Conservation (phyloP, 495 filamentous ascomycete species). For the Aspergillus nanangensis region DNA sequence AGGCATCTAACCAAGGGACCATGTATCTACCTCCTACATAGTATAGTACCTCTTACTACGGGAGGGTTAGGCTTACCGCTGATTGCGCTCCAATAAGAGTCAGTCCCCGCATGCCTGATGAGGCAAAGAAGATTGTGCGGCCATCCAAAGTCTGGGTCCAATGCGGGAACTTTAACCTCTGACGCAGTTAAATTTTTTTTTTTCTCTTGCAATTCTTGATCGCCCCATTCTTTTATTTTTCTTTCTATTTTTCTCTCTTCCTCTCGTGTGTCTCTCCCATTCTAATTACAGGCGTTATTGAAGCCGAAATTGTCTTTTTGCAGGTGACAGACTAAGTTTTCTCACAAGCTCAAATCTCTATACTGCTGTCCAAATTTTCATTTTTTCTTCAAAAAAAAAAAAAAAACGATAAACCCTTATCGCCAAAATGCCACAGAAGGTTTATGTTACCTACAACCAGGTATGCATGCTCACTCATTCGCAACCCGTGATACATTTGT, state of each 20-base stretch:
- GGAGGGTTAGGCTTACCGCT: no score
- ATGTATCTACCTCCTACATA: no score
- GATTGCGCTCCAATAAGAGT: no score
- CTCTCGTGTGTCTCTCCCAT: constrained; percentile 11
- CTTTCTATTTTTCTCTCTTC: constrained; percentile 3
- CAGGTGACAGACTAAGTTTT: no score
- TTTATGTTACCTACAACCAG: constrained; percentile 96
- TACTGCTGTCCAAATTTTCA: neutral
- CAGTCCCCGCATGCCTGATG: no score
- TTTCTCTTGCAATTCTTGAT: constrained; percentile 7
- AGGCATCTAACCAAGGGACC: no score
- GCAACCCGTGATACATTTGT: neutral
- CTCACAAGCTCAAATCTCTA: no score
- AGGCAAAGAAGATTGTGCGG: neutral
- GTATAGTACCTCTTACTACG: no score
- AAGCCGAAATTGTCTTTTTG: no score
- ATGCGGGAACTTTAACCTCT: constrained; percentile 3
- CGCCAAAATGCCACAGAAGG: constrained; percentile 73
- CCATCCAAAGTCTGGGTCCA: neutral
- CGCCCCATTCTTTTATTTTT: no score
- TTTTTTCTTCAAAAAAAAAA: neutral
- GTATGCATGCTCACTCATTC: constrained; percentile 46
- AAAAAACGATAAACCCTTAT: neutral
- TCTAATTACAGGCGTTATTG: no score
- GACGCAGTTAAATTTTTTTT: constrained; percentile 16